Percentiles rank a stretch among this genome's conserved stretches.
Evolutionary conservation across 192 early-diverging fungal species (phyloP).

Genomic region (Dissophora ornata): DNA sequence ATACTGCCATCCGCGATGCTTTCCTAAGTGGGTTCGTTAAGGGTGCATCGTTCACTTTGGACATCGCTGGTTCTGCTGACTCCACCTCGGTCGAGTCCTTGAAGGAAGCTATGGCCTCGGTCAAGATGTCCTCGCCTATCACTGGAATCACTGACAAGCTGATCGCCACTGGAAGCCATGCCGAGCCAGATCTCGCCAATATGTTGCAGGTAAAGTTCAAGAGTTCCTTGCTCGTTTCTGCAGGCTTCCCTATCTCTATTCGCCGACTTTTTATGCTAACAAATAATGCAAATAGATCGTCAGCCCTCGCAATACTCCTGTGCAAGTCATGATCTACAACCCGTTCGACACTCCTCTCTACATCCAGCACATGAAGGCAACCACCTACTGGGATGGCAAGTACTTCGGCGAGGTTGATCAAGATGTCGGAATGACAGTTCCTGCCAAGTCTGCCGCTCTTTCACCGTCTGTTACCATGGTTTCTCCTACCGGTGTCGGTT

Average conservation of each 20-base stretch:
- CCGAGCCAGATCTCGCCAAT: slow-evolving; percentile 23
- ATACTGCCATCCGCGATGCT: slow-evolving; percentile 34
- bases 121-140: slow-evolving; percentile 57
- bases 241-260: too few species aligned
- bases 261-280: too few species aligned
- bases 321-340: slow-evolving; percentile 63
- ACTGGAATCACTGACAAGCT: slow-evolving; percentile 58
- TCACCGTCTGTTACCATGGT: slow-evolving; percentile 45
- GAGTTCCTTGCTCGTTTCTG: too few species aligned
- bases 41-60: slow-evolving; percentile 51
- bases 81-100: slow-evolving; percentile 60
- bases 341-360: slow-evolving; percentile 64
- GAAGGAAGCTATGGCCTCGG: slow-evolving; percentile 57
- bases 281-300: background rate
- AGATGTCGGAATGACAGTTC: slow-evolving; percentile 55
- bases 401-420: slow-evolving; percentile 59
- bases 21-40: slow-evolving; percentile 59
- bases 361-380: slow-evolving; percentile 58
- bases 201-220: slow-evolving; percentile 48
- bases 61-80: slow-evolving; percentile 52
- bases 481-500: slow-evolving; percentile 38
- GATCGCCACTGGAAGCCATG: slow-evolving; percentile 36
- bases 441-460: slow-evolving; percentile 24
- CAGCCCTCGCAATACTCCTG: slow-evolving; percentile 40
- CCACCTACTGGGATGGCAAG: slow-evolving; percentile 55